A percentile compares a stretch with the other conserved stretches of the same genome.
These are phyloP conservation scores for Asterionellopsis glacialis DNA, from an alignment of 108 stramenopile species.

Conservation along the genomic window DNA sequence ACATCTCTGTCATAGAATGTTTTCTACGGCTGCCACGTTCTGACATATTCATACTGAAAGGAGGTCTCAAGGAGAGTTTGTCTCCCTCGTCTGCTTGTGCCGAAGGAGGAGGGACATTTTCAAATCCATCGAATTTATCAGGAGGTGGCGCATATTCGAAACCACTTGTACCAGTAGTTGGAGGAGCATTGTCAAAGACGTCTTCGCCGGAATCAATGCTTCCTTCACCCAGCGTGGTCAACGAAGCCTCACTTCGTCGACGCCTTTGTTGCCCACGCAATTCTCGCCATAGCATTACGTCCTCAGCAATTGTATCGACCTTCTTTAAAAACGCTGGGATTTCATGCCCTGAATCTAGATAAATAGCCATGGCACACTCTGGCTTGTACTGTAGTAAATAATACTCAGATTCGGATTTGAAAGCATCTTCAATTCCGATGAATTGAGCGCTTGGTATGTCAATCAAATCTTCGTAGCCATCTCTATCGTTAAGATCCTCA, in stretches of 20 bases:
- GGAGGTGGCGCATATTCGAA: no score
- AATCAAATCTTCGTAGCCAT: not conserved
- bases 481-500: no score
- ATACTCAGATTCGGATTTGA: not conserved
- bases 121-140: no score
- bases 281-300: constrained; percentile 1
- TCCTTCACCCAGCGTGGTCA: not conserved
- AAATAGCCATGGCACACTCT: not conserved
- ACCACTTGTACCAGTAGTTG: no score
- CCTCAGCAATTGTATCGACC: not conserved
- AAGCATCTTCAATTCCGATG: constrained; percentile 2
- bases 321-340: not conserved
- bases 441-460: constrained; percentile 6
- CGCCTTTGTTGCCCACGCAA: not conserved
- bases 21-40: no score
- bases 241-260: no score
- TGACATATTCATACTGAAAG: no score
- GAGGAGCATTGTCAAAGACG: not conserved
- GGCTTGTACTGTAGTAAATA: not conserved
- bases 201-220: not conserved
- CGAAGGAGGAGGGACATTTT: no score
- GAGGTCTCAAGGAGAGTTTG: no score
- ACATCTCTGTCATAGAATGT: no score
- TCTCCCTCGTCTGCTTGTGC: no score
- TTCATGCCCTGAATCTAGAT: constrained; percentile 9